Evolutionary conservation across 805 yeast genomes (phyloP).

Genomic region (Lipomyces starkeyi): DNA sequence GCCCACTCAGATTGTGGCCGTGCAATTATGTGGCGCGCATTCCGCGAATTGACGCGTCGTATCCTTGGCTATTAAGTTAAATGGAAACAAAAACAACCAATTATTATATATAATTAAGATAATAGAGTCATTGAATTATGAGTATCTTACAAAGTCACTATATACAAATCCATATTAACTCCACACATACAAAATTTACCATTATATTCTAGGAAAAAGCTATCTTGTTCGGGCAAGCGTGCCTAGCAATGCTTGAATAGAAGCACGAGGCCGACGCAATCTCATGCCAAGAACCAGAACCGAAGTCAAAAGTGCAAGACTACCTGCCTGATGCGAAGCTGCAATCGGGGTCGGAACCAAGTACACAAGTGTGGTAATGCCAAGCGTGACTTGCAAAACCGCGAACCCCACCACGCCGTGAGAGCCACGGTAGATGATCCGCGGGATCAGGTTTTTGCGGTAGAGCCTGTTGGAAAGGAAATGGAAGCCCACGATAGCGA

Average conservation of each 20-base stretch:
- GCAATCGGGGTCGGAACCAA: constrained; percentile 93
- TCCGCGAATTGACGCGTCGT: no score
- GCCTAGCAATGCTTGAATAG: constrained; percentile 1
- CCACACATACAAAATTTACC: background rate
- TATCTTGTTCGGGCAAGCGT: background rate
- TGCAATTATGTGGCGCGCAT: background rate
- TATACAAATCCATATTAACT: constrained; percentile 9
- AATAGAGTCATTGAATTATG: background rate
- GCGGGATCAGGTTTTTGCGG: constrained; percentile 56
- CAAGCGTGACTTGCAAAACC: constrained; percentile 80
- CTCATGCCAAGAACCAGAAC: constrained; percentile 67
- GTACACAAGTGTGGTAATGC: constrained; percentile 83
- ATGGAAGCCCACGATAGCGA: constrained; percentile 55
- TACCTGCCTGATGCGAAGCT: constrained; percentile 97
- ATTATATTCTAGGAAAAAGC: background rate
- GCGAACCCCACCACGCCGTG: constrained; percentile 83
- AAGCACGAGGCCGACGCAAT: constrained; percentile 45
- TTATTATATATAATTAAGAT: background rate
- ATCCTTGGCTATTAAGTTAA: background rate
- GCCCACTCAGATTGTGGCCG: background rate
- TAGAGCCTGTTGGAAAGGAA: constrained; percentile 55
- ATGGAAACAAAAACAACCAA: background rate
- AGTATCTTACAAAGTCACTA: background rate
- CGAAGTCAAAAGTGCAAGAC: constrained; percentile 82
- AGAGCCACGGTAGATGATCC: constrained; percentile 59